Evolutionary conservation across 495 filamentous ascomycete species (phyloP).

Genomic region (Penicillium bovifimosum): DNA sequence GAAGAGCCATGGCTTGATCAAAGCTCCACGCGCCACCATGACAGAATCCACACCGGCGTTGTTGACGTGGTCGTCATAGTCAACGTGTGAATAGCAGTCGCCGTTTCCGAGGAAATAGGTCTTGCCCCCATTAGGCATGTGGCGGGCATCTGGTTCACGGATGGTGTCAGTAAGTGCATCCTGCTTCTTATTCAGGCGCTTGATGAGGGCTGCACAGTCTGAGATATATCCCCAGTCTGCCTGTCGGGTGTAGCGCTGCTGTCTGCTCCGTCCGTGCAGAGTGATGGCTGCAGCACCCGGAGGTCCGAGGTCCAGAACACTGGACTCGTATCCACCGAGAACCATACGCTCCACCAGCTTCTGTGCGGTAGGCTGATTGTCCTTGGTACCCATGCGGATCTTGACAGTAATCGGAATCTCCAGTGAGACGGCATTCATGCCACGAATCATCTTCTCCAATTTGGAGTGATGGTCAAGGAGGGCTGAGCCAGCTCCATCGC

Average conservation of each 20-base stretch:
- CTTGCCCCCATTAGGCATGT: conserved; percentile 53
- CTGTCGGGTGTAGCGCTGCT: conserved; percentile 84
- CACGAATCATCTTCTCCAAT: conserved; percentile 83
- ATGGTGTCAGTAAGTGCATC: conserved; percentile 67
- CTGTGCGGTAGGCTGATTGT: conserved; percentile 69
- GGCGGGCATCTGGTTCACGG: conserved; percentile 63
- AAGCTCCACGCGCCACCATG: conserved; percentile 86
- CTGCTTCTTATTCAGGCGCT: conserved; percentile 61
- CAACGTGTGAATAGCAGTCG: conserved; percentile 87
- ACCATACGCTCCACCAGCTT: conserved; percentile 79
- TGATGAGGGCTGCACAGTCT: conserved; percentile 79
- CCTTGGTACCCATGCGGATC: conserved; percentile 85
- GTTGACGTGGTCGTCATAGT: conserved; percentile 75
- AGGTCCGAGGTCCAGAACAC: conserved; percentile 53
- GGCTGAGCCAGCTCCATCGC: conserved; percentile 86
- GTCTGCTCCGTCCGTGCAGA: conserved; percentile 84
- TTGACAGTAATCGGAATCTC: conserved; percentile 89
- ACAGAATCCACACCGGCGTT: conserved; percentile 75
- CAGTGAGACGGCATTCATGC: conserved; percentile 88
- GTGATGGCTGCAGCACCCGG: conserved; percentile 88
- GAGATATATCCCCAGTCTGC: conserved; percentile 95
- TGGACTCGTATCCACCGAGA: conserved; percentile 65
- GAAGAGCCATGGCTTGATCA: conserved; percentile 97
- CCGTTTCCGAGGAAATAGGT: conserved; percentile 95
- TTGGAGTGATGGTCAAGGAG: conserved; percentile 78